These are phyloP conservation scores for Grosmannia serpens DNA, from an alignment of 2,329 filamentous ascomycete species.

Conservation along the genomic window DNA sequence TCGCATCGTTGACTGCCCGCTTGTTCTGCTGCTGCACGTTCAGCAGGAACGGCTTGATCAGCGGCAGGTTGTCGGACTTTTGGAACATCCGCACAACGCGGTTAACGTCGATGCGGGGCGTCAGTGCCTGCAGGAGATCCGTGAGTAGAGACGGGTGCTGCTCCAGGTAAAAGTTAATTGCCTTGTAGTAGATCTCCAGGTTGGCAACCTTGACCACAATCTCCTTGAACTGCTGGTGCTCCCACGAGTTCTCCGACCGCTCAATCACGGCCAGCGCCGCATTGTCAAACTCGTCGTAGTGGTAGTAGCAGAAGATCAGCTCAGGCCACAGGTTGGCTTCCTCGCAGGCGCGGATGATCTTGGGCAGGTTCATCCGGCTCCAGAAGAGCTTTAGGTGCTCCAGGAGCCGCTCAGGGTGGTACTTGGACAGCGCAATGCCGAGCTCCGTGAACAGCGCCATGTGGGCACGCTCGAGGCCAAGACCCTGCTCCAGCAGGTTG, in stretches of 20 bases:
- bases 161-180: constrained; percentile 92
- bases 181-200: constrained; percentile 97
- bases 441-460: constrained; percentile 97
- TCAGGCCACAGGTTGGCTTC: constrained; percentile 96
- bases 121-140: constrained; percentile 85
- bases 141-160: constrained; percentile 92
- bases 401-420: constrained; percentile 93
- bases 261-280: constrained; percentile 97
- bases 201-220: constrained; percentile 97
- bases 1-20: constrained; percentile 92
- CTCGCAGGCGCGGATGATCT: constrained; percentile 88
- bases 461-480: constrained; percentile 83
- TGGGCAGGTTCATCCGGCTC: constrained; percentile 94
- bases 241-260: constrained; percentile 93
- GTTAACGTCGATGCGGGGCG: constrained; percentile 93
- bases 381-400: constrained; percentile 98
- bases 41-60: constrained; percentile 97
- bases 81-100: constrained; percentile 99
- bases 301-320: constrained; percentile 93
- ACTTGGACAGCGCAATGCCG: constrained; percentile 85
- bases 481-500: constrained; percentile 80
- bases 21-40: constrained; percentile 97
- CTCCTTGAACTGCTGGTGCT: constrained; percentile 99
- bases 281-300: constrained; percentile 98
- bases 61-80: constrained; percentile 92